A percentile compares a stretch with the other conserved stretches of the same genome.
Evolutionary conservation across 495 filamentous ascomycete genomes (phyloP).

Genomic region (Podospora pseudocomata): DNA sequence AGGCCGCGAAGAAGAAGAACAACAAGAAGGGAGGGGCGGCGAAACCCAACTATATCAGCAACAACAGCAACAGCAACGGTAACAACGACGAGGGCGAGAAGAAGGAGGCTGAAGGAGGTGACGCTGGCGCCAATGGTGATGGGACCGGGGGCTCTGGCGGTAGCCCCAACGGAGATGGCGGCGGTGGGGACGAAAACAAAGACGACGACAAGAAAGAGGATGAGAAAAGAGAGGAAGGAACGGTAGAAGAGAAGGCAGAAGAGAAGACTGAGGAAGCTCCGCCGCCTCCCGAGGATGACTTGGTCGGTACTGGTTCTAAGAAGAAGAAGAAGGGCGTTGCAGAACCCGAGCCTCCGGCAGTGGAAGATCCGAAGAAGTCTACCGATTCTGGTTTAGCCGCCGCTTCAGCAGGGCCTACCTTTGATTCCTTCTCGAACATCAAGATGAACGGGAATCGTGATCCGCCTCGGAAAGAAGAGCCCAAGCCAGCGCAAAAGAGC

Average conservation of each 20-base stretch:
- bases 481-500: not conserved
- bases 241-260: constrained; percentile 26
- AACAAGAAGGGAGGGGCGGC: constrained; percentile 16
- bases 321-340: constrained; percentile 45
- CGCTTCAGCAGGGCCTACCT: constrained; percentile 21
- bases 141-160: constrained; percentile 19
- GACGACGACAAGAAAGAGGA: constrained; percentile 28
- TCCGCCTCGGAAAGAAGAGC: constrained; percentile 18
- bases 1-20: constrained; percentile 43
- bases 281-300: constrained; percentile 22
- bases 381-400: constrained; percentile 11
- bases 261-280: constrained; percentile 10
- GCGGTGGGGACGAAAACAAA: constrained; percentile 28
- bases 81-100: constrained; percentile 46
- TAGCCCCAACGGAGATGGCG: constrained; percentile 24
- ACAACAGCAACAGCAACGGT: constrained; percentile 12
- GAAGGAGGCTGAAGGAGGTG: constrained; percentile 28
- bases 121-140: not conserved
- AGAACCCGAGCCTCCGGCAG: not conserved
- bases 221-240: constrained; percentile 36
- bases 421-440: constrained; percentile 47
- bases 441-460: constrained; percentile 44
- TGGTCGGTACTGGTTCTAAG: constrained; percentile 5
- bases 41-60: constrained; percentile 14
- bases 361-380: not conserved